These are phyloP conservation scores for Discostella pseudostelligera DNA, from an alignment of 108 stramenopile species.

Conservation along the genomic window DNA sequence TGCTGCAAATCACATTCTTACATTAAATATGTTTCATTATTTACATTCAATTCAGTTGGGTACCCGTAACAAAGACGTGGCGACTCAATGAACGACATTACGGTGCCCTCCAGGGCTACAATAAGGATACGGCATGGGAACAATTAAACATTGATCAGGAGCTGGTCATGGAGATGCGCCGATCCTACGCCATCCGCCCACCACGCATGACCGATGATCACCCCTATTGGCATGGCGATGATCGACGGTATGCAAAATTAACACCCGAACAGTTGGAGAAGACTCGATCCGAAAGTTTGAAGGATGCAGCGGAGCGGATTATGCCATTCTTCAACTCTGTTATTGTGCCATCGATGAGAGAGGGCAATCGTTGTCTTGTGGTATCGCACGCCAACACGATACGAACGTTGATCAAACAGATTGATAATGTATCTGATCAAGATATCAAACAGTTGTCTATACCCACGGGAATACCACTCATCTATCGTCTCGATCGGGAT, in stretches of 20 bases:
- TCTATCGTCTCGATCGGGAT: conserved; percentile 83
- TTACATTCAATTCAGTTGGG: conserved; percentile 50
- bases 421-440: conserved; percentile 82
- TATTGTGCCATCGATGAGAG: conserved; percentile 61
- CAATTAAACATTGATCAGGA: conserved; percentile 77
- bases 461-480: conserved; percentile 80
- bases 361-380: conserved; percentile 75
- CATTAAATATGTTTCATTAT: too few relatives aligned
- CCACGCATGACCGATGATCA: conserved; percentile 83
- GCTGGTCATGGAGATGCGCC: conserved; percentile 82
- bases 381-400: conserved; percentile 89
- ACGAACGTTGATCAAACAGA: conserved; percentile 79
- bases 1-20: too few relatives aligned
- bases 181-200: conserved; percentile 68
- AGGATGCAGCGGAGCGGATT: conserved; percentile 75
- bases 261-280: conserved; percentile 60
- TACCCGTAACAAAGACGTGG: conserved; percentile 82
- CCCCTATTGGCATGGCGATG: conserved; percentile 84
- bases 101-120: conserved; percentile 82
- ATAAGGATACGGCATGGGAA: conserved; percentile 75
- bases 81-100: conserved; percentile 88
- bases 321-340: conserved; percentile 83
- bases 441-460: conserved; percentile 86
- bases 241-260: conserved; percentile 71
- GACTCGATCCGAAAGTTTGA: conserved; percentile 67